phyloP scores from a whole-genome alignment of 805 yeast genomes.

The Candida anglica region DNA sequence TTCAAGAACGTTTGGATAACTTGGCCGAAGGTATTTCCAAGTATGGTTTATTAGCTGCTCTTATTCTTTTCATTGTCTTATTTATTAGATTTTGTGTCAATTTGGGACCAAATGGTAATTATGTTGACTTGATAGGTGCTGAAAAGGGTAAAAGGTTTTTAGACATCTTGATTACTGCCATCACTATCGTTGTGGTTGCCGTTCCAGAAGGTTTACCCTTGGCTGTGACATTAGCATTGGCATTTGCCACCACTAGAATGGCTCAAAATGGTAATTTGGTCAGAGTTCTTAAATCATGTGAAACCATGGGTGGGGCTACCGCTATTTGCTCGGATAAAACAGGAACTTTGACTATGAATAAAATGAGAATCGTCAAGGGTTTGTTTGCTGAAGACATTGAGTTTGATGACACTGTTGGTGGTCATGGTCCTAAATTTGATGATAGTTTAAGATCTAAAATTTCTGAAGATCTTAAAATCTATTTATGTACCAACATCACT shows the following conservation, averaged over 20 bases:
- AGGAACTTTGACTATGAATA: conserved; percentile 92
- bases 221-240: conserved; percentile 94
- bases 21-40: conserved; percentile 95
- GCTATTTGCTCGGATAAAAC: conserved; percentile 97
- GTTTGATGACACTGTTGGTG: conserved; percentile 45
- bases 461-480: conserved; percentile 15
- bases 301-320: conserved; percentile 98
- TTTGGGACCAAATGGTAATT: conserved; percentile 49
- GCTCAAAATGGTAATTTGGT: conserved; percentile 93
- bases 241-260: conserved; percentile 98
- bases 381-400: conserved; percentile 50
- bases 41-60: conserved; percentile 84
- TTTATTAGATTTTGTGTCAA: conserved; percentile 70
- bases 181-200: conserved; percentile 93
- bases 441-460: conserved; percentile 17
- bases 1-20: conserved; percentile 74
- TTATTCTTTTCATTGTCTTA: conserved; percentile 73
- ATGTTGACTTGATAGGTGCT: conserved; percentile 48
- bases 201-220: conserved; percentile 99
- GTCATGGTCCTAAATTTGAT: conserved; percentile 17
- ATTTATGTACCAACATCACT: conserved; percentile 52
- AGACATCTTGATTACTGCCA: conserved; percentile 83
- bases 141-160: conserved; percentile 81
- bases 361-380: conserved; percentile 86
- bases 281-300: conserved; percentile 91